A percentile compares a stretch with the other conserved stretches of the same genome.
phyloP scores from a whole-genome alignment of 1,139 yeast species.

The Candida gigantensis region DNA sequence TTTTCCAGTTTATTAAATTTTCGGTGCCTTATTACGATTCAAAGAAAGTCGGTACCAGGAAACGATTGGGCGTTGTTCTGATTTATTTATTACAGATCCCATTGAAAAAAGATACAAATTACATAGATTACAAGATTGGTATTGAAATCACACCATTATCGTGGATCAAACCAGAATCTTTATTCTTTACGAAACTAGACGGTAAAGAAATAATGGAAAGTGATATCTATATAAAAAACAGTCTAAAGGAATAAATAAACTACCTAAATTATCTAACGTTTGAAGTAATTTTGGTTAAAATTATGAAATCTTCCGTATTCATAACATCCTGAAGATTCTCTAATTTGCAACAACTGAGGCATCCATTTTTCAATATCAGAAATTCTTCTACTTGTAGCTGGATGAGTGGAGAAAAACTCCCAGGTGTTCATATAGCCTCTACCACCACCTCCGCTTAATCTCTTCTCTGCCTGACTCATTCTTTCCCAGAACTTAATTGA shows the following conservation, averaged over 20 bases:
- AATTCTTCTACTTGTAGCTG: constrained; percentile 75
- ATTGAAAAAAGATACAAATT: constrained; percentile 11
- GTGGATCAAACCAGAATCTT: constrained; percentile 7
- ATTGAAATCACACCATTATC: constrained; percentile 30
- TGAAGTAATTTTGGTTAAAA: constrained; percentile 22
- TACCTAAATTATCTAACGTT: constrained; percentile 4
- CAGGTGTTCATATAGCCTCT: constrained; percentile 12
- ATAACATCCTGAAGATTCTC: constrained; percentile 34
- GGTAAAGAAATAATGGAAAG: constrained; percentile 8
- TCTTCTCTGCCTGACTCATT: constrained; percentile 63
- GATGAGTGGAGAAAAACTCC: constrained; percentile 83
- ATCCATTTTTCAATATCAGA: constrained; percentile 70
- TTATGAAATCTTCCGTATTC: constrained; percentile 24
- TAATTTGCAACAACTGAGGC: constrained; percentile 58
- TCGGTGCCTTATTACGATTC: constrained; percentile 33
- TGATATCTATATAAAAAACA: constrained; percentile 6
- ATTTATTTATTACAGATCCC: constrained; percentile 31
- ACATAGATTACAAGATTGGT: constrained; percentile 23
- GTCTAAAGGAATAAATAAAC: no score
- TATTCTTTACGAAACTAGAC: constrained; percentile 3
- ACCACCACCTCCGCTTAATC: constrained; percentile 14
- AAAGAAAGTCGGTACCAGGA: constrained; percentile 19
- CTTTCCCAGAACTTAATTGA: constrained; percentile 81
- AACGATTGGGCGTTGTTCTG: constrained; percentile 35
- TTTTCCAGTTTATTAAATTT: constrained; percentile 31